These are phyloP conservation scores for Adenanthera pavonina DNA, from an alignment of 306 rosid genomes.

Conservation along the genomic window DNA sequence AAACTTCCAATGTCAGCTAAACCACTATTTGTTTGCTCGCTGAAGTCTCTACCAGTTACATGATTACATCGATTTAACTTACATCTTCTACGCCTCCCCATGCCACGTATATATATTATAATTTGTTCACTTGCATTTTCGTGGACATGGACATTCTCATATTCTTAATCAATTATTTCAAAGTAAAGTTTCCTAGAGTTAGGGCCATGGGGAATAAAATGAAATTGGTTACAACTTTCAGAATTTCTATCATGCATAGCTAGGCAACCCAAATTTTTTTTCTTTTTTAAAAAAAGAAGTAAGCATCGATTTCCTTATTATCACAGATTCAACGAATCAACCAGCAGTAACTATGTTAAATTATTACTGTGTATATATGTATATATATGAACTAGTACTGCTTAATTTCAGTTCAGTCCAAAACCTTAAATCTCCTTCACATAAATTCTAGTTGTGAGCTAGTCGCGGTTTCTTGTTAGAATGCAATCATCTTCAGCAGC, in stretches of 20 bases:
- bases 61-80: slow-evolving; percentile 46
- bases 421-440: not conserved
- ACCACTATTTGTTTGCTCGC: slow-evolving; percentile 69
- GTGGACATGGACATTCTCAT: not conserved
- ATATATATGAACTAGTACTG: not conserved
- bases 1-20: slow-evolving; percentile 57
- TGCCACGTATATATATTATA: slow-evolving; percentile 46
- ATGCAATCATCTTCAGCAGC: not conserved
- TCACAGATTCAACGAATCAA: not conserved
- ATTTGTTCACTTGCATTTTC: slow-evolving; percentile 19
- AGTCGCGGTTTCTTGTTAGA: not conserved
- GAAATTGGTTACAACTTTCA: not conserved
- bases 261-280: not conserved
- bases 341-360: not conserved
- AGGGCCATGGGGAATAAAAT: not conserved
- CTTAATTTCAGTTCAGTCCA: not conserved
- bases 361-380: not conserved
- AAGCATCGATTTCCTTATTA: not conserved
- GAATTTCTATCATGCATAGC: not conserved
- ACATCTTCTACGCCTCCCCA: slow-evolving; percentile 55
- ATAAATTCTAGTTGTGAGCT: not conserved
- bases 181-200: not conserved
- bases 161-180: not conserved
- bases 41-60: slow-evolving; percentile 79
- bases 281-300: not conserved